Percentiles rank a stretch among this genome's conserved stretches.
Evolutionary conservation across 352 stramenopile genomes (phyloP).

Genomic region (Phytopythium montanum): DNA sequence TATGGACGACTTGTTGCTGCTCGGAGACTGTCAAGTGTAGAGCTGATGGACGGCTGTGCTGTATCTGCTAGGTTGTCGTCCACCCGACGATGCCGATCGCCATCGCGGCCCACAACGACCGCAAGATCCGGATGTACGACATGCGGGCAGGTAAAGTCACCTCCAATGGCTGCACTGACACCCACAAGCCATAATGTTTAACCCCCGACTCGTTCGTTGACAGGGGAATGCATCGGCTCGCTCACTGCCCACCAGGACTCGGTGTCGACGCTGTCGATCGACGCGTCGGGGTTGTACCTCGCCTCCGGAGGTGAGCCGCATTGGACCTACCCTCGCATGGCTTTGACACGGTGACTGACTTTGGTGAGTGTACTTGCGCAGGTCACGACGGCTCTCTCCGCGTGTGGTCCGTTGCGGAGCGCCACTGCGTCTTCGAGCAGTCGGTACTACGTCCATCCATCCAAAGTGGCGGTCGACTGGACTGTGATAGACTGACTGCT

Average conservation of each 20-base stretch:
- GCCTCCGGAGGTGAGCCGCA: constrained; percentile 49
- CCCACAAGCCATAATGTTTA: not conserved
- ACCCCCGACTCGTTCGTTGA: not conserved
- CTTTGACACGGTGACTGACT: constrained; percentile 4
- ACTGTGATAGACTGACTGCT: not conserved
- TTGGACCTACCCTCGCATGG: not conserved
- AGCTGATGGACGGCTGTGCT: not conserved
- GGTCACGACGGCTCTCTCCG: constrained; percentile 82
- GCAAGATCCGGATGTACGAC: constrained; percentile 85
- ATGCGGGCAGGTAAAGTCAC: constrained; percentile 52
- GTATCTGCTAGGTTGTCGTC: constrained; percentile 35
- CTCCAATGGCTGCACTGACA: not conserved
- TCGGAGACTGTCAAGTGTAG: not conserved
- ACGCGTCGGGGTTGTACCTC: constrained; percentile 71
- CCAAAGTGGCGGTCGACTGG: too few relatives aligned
- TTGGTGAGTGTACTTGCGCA: constrained; percentile 13
- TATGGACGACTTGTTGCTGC: constrained; percentile 9
- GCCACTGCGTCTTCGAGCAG: constrained; percentile 86
- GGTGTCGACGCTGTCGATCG: constrained; percentile 76
- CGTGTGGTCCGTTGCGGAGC: constrained; percentile 78
- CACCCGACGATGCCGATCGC: constrained; percentile 84
- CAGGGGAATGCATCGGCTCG: constrained; percentile 68
- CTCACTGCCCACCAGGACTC: constrained; percentile 81
- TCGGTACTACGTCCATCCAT: constrained; percentile 29
- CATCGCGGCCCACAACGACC: constrained; percentile 78